A percentile compares a stretch with the other conserved stretches of the same genome.
phyloP scores from a whole-genome alignment of 1,284 basidiomycete species.

The Microstroma glucosiphilum region DNA sequence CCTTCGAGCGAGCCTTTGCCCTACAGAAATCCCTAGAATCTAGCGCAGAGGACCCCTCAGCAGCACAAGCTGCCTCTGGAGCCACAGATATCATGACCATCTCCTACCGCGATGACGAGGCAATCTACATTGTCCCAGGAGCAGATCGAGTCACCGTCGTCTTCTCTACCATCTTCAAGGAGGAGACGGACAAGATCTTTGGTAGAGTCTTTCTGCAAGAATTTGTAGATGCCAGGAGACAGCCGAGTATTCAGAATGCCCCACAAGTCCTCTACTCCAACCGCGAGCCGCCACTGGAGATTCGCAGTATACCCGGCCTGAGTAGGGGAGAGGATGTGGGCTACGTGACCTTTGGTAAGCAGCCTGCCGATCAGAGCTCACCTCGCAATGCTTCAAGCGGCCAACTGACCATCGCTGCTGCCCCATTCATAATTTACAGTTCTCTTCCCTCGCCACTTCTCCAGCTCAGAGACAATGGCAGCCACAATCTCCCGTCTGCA shows the following conservation, averaged over 20 bases:
- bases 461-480: conserved; percentile 66
- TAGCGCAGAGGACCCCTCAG: conserved; percentile 54
- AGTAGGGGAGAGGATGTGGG: conserved; percentile 83
- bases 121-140: conserved; percentile 88
- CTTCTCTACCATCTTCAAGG: conserved; percentile 92
- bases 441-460: conserved; percentile 91
- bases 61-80: neutral
- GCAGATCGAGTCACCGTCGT: conserved; percentile 95
- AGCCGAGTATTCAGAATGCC: conserved; percentile 88
- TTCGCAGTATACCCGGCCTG: conserved; percentile 75
- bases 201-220: conserved; percentile 98
- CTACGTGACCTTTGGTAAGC: conserved; percentile 83
- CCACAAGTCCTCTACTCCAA: conserved; percentile 97
- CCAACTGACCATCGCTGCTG: too few species aligned
- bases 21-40: conserved; percentile 78
- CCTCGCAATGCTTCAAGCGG: too few species aligned
- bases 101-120: conserved; percentile 86
- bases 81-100: conserved; percentile 79
- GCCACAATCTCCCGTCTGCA: conserved; percentile 91
- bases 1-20: conserved; percentile 82
- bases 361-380: too few species aligned
- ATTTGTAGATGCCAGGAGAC: conserved; percentile 93
- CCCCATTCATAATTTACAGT: conserved; percentile 55
- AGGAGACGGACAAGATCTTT: conserved; percentile 94
- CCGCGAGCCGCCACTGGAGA: conserved; percentile 90